Base-by-base conservation (phyloP, 495 filamentous ascomycete species). In the Neurospora sp. region DNA sequence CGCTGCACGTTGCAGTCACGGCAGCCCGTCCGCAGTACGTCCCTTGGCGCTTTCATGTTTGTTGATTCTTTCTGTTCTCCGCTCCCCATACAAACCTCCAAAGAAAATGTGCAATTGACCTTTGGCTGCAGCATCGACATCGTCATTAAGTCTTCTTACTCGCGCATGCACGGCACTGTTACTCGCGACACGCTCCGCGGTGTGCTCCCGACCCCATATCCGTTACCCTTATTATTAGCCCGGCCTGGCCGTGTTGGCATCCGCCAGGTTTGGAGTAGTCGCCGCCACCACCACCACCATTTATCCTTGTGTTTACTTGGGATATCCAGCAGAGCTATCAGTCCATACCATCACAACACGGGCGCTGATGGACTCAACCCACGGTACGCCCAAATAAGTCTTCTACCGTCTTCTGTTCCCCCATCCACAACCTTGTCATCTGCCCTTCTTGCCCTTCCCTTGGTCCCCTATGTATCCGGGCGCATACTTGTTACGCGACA, bases 11-110 rank as follows among this genome's bases (percentile, higher is more conserved):
- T 65, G 53, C 53, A 65, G 53, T 65, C 53, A 65, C 53, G 53
- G 27, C 53, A 65, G 53, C 53, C 53, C 53, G 53, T 65, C 27
- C 53, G 53, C 27, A 65, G 79, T 74, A 65, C 53, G 53, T 65
- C 27, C 53, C 53, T 65, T 65, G 76, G 72, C 77, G 78, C 73
- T 69, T 73, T 61, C 71, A 75, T 80, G 77, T 80, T 81, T 78
- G 75, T 80, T 78, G 75, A 78, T 79, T 79, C 79, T 76, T 77
- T 77, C 72, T 73, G 70, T 76, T 71, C 76, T 74, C 76, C 71
- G 76, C 76, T 69, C 73, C 68, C 39, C 65, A 42, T 39, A 69
- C 41, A 73, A 75, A 76, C 70, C 72, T 69, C 44, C 65, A 42
- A 44, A 70, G 41, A 74, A 76, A 76, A 72, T 72, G 76, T 72